Evolutionary conservation across 768 basidiomycete genomes (phyloP).

Genomic region (Lactifluus subvellereus): DNA sequence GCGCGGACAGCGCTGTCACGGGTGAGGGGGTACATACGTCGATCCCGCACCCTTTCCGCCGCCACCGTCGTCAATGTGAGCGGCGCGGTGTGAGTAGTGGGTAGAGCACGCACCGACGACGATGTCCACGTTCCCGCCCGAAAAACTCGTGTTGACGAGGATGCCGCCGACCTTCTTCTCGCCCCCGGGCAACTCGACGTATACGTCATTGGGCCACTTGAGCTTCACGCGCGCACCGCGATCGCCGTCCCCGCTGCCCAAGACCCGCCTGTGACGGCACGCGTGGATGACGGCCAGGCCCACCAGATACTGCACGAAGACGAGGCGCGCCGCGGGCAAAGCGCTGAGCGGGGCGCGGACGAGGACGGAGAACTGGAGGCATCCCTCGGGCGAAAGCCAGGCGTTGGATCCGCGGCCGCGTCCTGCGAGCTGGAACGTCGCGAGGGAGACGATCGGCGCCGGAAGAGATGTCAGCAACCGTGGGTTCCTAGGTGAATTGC

Average conservation of each 20-base stretch:
- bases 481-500: conserved; percentile 54
- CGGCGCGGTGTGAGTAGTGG: no score
- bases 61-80: neutral
- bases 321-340: conserved; percentile 60
- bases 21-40: conserved; percentile 82
- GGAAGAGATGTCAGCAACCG: conserved; percentile 62
- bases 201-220: conserved; percentile 98
- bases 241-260: conserved; percentile 30
- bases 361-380: conserved; percentile 77
- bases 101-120: conserved; percentile 60
- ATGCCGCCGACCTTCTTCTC: conserved; percentile 81
- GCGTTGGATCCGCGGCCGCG: conserved; percentile 83
- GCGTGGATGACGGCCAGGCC: conserved; percentile 87
- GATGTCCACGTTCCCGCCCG: conserved; percentile 64
- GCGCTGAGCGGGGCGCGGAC: conserved; percentile 49
- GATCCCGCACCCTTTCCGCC: conserved; percentile 72
- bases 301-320: conserved; percentile 92
- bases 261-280: conserved; percentile 54
- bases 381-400: conserved; percentile 91
- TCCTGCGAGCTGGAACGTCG: conserved; percentile 81
- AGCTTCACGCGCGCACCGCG: conserved; percentile 59
- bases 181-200: conserved; percentile 50
- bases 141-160: conserved; percentile 81
- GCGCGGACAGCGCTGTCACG: conserved; percentile 72
- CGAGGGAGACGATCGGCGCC: conserved; percentile 74